Evolutionary conservation across 2,329 filamentous ascomycete genomes (phyloP), one percentile per base, ranked within the genome.

Genomic region (Epichloe glyceriae): DNA sequence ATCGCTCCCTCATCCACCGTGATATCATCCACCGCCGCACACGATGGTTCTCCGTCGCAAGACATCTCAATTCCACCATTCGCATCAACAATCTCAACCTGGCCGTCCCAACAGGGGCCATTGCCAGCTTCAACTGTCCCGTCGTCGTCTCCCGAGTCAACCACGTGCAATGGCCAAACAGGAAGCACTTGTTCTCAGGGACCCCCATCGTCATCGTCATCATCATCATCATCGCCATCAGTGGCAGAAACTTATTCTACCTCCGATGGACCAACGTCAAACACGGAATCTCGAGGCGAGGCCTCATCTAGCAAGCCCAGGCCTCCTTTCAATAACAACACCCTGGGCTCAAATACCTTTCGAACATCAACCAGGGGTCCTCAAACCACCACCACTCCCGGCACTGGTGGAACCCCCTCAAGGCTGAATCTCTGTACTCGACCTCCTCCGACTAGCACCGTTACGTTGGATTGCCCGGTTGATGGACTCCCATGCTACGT

Each of bases 391-490:
- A 48, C 35, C 12, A 22, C 45, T 33, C 43, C 30, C 15, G 22
- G 43, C 6, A 48, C 44, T 11, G n/a, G 47, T 7, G 14, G 47
- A n/a, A 11, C 22, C 34, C 1, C 7, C 12, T 6, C 44, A 26
- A 20, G 3, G n/a, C 7, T n/a, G 17, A 44, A 30, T 10, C 3
- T 1, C 19, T 15, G 33, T 19, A 15, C n/a, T 30, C 41, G 7
- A 22, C 17, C 41, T 14, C 26, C 15, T 7, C 17, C 26, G 2
- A 38, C 33, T 2, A 42, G 37, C 5, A 47, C 51, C 11, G 22
- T 53, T 7, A 51, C 46, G 5, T 10, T 53, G 5, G 41, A 54
- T 5, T 54, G 53, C 20, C 46, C 51, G 6, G 20, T 26, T 8
- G n/a, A 30, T 46, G 34, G 33, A 5, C 15, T 20, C 4, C 11